Evolutionary conservation across 192 early-diverging fungal genomes (phyloP), one percentile per base, ranked within the genome.

Genomic region (Diversispora epigaea): DNA sequence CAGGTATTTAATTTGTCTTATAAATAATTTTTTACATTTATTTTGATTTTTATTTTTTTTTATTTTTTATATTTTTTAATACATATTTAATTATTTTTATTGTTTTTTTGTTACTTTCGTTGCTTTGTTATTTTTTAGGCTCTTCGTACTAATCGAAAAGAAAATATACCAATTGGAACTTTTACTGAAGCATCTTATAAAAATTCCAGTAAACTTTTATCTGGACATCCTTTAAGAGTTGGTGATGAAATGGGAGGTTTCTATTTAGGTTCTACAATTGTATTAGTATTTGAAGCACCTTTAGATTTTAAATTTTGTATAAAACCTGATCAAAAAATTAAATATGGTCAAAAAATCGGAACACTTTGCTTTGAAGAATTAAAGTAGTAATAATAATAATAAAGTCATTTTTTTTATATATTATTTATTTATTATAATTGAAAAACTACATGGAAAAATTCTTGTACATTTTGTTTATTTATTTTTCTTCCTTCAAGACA

Each of bases 211-310:
- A 83, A 84, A 17, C 39, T 80, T 9, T 78, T 93, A 49, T 88
- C 83, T 14, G 92, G 92, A 19, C 86, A 93, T 56, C 88, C 86
- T 10, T 77, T 95, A 19, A 78, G 71, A 4, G 84, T 86, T 73
- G 98, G 96, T 55, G 89, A 96, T 76, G 94, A 98, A 77, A 87
- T 98, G 76, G 98, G 98, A 14, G 98, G 98, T 19, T 98, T 99
- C 83, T 88, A 86, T 65, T 84, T 99, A 12, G 98, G 98, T 39
- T 95, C 93, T 9, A 98, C 98, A 6, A 88, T 99, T 41, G 96
- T 98, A 6, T 82, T 99, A 39, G 95, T 99, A 56, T 99, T 98
- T 88, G 95, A 97, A 75, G 96, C 96, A 1, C 98, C 97, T 2
- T 58, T 84, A 25, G 77, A 86, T 15, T 98, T 98, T 83, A 85